Base-by-base conservation (phyloP, 176 grass and related monocot species). In the Juncus effusus region DNA sequence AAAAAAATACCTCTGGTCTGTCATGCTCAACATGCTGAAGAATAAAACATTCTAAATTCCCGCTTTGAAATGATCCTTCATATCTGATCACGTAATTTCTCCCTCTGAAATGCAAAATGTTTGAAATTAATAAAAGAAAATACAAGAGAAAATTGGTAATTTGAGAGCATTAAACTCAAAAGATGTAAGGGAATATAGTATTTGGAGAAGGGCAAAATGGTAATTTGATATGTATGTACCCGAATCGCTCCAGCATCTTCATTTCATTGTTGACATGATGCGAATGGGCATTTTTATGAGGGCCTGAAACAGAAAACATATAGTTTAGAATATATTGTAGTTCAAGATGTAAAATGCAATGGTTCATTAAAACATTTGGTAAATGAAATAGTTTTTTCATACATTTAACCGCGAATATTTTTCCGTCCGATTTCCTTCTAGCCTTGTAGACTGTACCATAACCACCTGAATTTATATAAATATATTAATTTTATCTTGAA, bases 21-120 rank as follows among this genome's bases (percentile, higher is more conserved):
- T 99, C 94, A 82, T 99, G 94, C 60, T 84, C 59, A 69, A 99
- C 80, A 61, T 99, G 94, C 77, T 99, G 64, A 69, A 99, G 80
- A 76, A 99, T 67, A 80, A 99, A 90, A 50, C 94, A 99, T 28
- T 93, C 85, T 49, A 77, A 69, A 51, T 93, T 84, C 55, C 72
- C 88, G 66, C 45, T 86, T 77, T 49, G 86, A 75, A 93, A 78
- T 42, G 69, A 76, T 36, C 75, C 66, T 80, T 93, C 88, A 56
- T 71, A 93, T 56, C 79, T 93, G 63, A 99, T 86, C 10, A 99
- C 88, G 73, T 13, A 75, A 16, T 70, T 66, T 54, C 75, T 84
- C 36, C 94, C 94, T 60, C 94, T 97, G 69, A 74, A 78, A 58
- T 39, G 64, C 44, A 58, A 74, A 83, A 37, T 67, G 38, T 64